Evolutionary conservation across 2,329 filamentous ascomycete genomes (phyloP).

Genomic region (Fusarium sororula): DNA sequence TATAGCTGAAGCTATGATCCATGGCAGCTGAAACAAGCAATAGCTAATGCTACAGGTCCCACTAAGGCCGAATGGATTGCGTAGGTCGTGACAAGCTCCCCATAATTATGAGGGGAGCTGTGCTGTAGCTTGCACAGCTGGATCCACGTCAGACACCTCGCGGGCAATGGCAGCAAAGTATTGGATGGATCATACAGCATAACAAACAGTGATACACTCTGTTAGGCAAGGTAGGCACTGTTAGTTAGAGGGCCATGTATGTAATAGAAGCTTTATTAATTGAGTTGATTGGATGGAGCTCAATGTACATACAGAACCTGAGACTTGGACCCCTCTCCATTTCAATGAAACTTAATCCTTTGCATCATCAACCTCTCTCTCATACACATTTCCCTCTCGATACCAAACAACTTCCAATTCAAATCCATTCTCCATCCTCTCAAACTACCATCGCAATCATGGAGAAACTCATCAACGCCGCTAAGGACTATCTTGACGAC

Average conservation of each 20-base stretch:
- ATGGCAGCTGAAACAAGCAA: conserved; percentile 29
- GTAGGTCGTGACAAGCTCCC: conserved; percentile 23
- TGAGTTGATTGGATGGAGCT: neutral
- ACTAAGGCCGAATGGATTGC: neutral
- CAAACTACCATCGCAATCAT: conserved; percentile 39
- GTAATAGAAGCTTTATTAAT: neutral
- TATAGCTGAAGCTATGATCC: neutral
- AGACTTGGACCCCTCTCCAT: conserved; percentile 24
- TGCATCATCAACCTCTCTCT: conserved; percentile 19
- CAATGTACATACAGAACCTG: neutral
- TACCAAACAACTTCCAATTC: neutral
- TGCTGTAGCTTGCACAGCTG: neutral
- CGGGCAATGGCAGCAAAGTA: neutral
- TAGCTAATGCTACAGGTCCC: conserved; percentile 6
- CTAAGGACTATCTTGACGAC: conserved; percentile 50
- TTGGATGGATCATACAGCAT: neutral
- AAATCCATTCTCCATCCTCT: neutral
- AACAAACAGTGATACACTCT: neutral
- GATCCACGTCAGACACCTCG: conserved; percentile 30
- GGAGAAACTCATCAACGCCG: conserved; percentile 51
- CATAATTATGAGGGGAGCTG: conserved; percentile 1
- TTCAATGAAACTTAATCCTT: neutral
- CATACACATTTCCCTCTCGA: neutral
- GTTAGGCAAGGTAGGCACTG: neutral
- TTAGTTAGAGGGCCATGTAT: neutral